These are phyloP conservation scores for Lepidopterella palustris DNA, from an alignment of 495 filamentous ascomycete species.

Conservation along the genomic window DNA sequence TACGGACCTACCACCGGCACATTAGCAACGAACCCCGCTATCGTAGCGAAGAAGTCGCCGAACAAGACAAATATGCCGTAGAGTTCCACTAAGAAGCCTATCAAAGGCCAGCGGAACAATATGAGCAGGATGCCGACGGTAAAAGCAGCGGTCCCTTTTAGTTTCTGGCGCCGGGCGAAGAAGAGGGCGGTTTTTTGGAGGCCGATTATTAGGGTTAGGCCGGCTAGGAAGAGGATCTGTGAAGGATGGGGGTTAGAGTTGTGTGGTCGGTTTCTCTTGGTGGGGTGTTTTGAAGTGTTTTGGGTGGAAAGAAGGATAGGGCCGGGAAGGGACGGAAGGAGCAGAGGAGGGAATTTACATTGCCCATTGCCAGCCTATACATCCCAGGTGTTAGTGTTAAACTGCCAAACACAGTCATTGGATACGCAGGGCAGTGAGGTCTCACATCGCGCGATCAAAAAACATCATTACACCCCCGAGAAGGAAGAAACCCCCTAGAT, in stretches of 20 bases:
- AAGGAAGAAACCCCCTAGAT: constrained; percentile 76
- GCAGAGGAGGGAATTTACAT: constrained; percentile 45
- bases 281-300: constrained; percentile 5
- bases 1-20: constrained; percentile 82
- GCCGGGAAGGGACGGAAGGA: not conserved
- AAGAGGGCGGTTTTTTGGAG: constrained; percentile 81
- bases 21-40: constrained; percentile 76
- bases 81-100: constrained; percentile 82
- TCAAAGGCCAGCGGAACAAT: constrained; percentile 76
- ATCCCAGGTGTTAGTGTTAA: no score
- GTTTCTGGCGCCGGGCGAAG: constrained; percentile 88
- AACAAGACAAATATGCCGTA: constrained; percentile 92
- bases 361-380: constrained; percentile 76
- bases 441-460: constrained; percentile 90
- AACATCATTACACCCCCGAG: constrained; percentile 90
- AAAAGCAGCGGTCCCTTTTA: constrained; percentile 88
- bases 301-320: not conserved
- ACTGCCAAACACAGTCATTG: no score
- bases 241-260: not conserved
- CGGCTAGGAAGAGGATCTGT: constrained; percentile 93
- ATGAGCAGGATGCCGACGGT: constrained; percentile 77
- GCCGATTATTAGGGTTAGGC: constrained; percentile 93
- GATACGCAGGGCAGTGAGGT: constrained; percentile 2
- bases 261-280: no score
- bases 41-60: constrained; percentile 91